Base-by-base conservation (phyloP, 371 early-diverging fungal genomes). In the Encephalitozoon romaleae region DNA sequence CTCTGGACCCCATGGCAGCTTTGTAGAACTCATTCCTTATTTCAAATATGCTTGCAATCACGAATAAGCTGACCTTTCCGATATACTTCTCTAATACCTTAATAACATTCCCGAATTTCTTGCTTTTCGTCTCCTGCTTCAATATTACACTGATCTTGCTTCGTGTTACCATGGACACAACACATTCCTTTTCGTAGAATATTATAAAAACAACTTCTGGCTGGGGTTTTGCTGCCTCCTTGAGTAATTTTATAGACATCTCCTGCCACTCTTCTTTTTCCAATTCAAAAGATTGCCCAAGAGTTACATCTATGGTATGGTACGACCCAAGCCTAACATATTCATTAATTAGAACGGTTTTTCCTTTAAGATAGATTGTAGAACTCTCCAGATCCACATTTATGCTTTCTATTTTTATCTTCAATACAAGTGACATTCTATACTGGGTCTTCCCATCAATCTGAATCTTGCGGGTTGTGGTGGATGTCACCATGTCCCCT, bases 331-430 rank as follows among this genome's bases (percentile, higher is more conserved):
- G 23, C 65, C 74, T 78, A 11, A 84, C 81, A 73, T 82, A 41
- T 45, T 85, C 81, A 53, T 82, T 76, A 51, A 82, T 81, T 32
- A 63, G 55, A 12, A 71, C 45, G 5, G 76, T 78, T 65, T 77
- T 82, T 26, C 85, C 85, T 47, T 84, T 84, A 5, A 83, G 30
- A 64, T 79, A 82, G 3, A 85, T 51, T 49, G 81, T 77, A 4
- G 76, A 76, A 30, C 53, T 74, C 41, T 76, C 80, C 8, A 85
- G 45, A 69, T 85, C 84, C 18, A 78, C 78, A 9, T 66, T 66
- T 23, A 75, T 52, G 1, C 32, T 43, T 63, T 82, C 84, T 30
- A 81, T 70, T 64, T 77, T 74, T 12, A 85, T 80, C 54, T 79
- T 80, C 49, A 85, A 52, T 41, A 51, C 38, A 25, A 81, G 49